Evolutionary conservation across 1,284 basidiomycete species (phyloP).

Genomic region (Marasmius sp.): DNA sequence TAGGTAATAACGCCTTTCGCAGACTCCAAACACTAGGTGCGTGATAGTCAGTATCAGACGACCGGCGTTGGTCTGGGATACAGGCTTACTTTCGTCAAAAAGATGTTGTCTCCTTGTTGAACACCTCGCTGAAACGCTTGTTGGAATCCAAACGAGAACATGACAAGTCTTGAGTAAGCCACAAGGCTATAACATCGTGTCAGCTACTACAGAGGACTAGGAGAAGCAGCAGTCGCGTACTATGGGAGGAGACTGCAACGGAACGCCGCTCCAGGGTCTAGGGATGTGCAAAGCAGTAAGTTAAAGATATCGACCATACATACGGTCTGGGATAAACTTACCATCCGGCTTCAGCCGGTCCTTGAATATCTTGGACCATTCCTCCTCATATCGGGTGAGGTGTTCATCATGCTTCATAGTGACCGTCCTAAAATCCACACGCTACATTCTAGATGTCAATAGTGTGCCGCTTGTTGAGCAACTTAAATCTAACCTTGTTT

Average conservation of each 20-base stretch:
- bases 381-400: constrained; percentile 57
- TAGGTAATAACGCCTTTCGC: constrained; percentile 67
- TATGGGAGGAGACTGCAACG: constrained; percentile 73
- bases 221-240: constrained; percentile 40
- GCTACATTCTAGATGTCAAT: constrained; percentile 34
- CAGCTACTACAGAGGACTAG: constrained; percentile 16
- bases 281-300: background rate
- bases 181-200: constrained; percentile 49
- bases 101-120: constrained; percentile 58
- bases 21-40: constrained; percentile 61
- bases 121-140: constrained; percentile 75
- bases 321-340: constrained; percentile 21
- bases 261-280: constrained; percentile 62
- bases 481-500: constrained; percentile 53
- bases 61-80: background rate
- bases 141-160: constrained; percentile 85
- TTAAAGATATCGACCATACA: background rate
- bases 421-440: constrained; percentile 63
- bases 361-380: constrained; percentile 60
- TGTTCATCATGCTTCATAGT: constrained; percentile 61
- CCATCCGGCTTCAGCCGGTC: constrained; percentile 56
- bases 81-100: constrained; percentile 62
- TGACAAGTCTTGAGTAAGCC: constrained; percentile 78
- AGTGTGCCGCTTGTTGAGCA: background rate
- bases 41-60: constrained; percentile 7